Base-by-base conservation (phyloP, 2,329 filamentous ascomycete species). In the Colletotrichum neosansevieriae region DNA sequence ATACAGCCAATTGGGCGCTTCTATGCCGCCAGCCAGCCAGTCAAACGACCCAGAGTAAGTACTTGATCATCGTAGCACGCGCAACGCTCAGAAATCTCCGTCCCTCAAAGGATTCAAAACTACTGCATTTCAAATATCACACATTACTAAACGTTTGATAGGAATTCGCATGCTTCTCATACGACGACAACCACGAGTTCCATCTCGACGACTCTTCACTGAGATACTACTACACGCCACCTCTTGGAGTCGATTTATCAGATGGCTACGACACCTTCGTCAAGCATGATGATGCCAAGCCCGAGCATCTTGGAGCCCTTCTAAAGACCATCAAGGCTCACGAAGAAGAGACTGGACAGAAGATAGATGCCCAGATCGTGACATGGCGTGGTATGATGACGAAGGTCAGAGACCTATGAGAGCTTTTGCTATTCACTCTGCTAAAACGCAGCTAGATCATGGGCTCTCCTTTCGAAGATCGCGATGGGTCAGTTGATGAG, bases 321-420 rank as follows among this genome's bases (percentile, higher is more conserved):
- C 83, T 99, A 21, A 90, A 88, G 69, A 91, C 94, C 1, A 88
- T 99, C 51, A 84, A 89, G 56, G 86, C 87, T 29, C 85, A 93
- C 72, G 96, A 98, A 79, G 84, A 90, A 77, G 84, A 89, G 72
- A 88, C 86, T 0, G 86, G 88, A 2, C 85, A 88, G 74, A 90
- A 86, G 75, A 89, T 91, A 36, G 90, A 94, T 70, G 91, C 92
- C 2, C 89, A 97, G 73, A 78, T 98, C 51, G 86, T 98, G 58
- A 98, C 95, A 1, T 99, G 95, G 95, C 86, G 96, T 75, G 96
- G 96, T 42, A 98, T 98, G 94, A 94, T 99, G 91, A 98, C 96
- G 71, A 99, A 98, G 86, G 94, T 94, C 76, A 60, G 56, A 45
- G n/a, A 45, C 49, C 29, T 24, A 7, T 29, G 29, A 29, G 9